These are phyloP conservation scores for Chionographis japonica DNA, from an alignment of 106 monocot genomes.

Conservation along the genomic window DNA sequence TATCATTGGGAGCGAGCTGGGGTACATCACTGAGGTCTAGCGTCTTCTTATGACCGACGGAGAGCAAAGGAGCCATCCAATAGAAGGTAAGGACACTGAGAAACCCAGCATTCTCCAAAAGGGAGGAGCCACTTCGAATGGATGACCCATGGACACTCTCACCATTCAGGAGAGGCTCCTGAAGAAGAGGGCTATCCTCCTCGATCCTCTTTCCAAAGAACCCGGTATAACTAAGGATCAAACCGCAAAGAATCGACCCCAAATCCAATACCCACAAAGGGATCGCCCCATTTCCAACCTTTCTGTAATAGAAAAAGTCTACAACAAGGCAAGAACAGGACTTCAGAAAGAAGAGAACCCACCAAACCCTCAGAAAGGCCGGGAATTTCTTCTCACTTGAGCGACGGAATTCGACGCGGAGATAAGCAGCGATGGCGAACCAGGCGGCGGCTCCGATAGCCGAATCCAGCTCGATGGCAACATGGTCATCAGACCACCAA, in stretches of 20 bases:
- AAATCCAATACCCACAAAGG: constrained; percentile 51
- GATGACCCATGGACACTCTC: background rate
- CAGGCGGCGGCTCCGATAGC: constrained; percentile 41
- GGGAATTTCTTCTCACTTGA: constrained; percentile 44
- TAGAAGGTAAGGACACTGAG: constrained; percentile 75
- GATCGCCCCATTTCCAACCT: constrained; percentile 8
- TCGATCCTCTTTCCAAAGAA: constrained; percentile 31
- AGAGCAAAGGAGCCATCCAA: constrained; percentile 72
- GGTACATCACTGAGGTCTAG: constrained; percentile 73
- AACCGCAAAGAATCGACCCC: constrained; percentile 30
- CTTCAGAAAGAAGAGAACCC: constrained; percentile 50
- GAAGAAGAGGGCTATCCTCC: constrained; percentile 13
- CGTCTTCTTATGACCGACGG: constrained; percentile 55
- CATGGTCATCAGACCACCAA: constrained; percentile 18
- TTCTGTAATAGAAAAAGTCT: constrained; percentile 26
- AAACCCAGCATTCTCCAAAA: constrained; percentile 45
- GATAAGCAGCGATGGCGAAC: constrained; percentile 32
- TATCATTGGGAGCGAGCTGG: constrained; percentile 43
- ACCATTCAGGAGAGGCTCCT: constrained; percentile 62
- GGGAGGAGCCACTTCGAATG: constrained; percentile 7
- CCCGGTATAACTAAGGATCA: constrained; percentile 34
- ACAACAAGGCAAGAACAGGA: constrained; percentile 33
- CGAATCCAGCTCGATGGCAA: constrained; percentile 35
- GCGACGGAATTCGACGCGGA: constrained; percentile 23
- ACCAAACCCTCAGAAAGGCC: constrained; percentile 56